phyloP scores from a whole-genome alignment of 179 eudicot species.

The Beta lomatogona region DNA sequence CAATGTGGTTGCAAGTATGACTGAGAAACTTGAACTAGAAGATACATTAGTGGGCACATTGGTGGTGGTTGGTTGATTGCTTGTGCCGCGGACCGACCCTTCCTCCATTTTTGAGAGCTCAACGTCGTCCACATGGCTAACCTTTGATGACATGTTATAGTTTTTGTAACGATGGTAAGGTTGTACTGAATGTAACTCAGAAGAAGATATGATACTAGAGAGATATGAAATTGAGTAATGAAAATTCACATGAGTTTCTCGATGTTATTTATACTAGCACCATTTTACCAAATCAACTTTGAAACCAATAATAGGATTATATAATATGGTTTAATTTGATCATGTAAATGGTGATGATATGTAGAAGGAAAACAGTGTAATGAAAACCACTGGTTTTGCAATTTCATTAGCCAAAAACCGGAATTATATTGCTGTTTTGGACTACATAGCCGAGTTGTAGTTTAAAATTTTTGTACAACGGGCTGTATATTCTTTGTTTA shows the following conservation, averaged over 20 bases:
- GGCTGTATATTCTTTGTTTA: background rate
- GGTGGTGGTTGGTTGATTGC: slow-evolving; percentile 9
- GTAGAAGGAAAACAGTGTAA: slow-evolving; percentile 12
- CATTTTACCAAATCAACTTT: background rate
- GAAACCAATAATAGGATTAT: background rate
- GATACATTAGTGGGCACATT: background rate
- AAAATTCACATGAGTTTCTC: background rate
- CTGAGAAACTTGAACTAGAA: background rate
- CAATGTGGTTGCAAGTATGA: slow-evolving; percentile 9
- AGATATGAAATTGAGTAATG: background rate
- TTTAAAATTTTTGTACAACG: too few relatives aligned
- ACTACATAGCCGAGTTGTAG: background rate
- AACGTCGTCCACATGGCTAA: slow-evolving; percentile 28
- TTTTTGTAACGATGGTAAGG: too few relatives aligned
- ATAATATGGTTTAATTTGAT: background rate
- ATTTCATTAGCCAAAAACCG: background rate
- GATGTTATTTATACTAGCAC: slow-evolving; percentile 17
- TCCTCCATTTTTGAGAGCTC: slow-evolving; percentile 30
- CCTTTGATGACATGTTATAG: slow-evolving; percentile 29
- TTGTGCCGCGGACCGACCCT: slow-evolving; percentile 22
- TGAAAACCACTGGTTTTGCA: background rate
- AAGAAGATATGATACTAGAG: background rate
- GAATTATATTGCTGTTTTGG: slow-evolving; percentile 14
- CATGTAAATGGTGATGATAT: background rate
- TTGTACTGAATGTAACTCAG: background rate